Conservation (phyloP, 148 eudicot species). For the Pharnaceum exiguum region DNA sequence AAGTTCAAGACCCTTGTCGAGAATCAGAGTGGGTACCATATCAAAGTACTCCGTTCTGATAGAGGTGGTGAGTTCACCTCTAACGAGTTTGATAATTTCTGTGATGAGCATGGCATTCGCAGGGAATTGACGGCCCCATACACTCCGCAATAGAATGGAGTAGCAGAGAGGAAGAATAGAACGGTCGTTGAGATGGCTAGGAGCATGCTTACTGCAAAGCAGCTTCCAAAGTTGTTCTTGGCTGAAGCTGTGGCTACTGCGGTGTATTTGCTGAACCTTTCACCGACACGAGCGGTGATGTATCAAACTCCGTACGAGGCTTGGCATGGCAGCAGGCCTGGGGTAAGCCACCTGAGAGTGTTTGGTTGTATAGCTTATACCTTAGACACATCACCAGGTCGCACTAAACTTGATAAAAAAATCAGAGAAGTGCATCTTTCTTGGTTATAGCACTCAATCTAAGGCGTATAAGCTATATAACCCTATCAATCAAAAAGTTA, state of each 20-base stretch:
- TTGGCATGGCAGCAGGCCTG: not conserved
- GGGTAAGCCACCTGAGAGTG: slow-evolving; percentile 4
- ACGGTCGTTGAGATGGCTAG: not conserved
- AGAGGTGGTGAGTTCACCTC: too few species aligned
- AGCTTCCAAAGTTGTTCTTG: slow-evolving; percentile 8
- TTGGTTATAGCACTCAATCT: slow-evolving; percentile 10
- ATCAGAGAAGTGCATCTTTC: slow-evolving; percentile 3
- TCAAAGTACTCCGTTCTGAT: too few species aligned
- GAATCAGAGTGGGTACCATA: too few species aligned
- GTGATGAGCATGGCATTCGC: not conserved
- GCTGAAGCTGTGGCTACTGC: slow-evolving; percentile 6
- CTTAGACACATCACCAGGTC: not conserved
- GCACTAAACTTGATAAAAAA: slow-evolving; percentile 2
- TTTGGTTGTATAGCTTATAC: slow-evolving; percentile 5
- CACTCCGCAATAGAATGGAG: too few species aligned
- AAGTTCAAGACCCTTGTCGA: not conserved
- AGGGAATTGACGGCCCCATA: too few species aligned
- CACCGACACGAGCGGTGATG: slow-evolving; percentile 4
- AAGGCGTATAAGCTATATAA: slow-evolving; percentile 13
- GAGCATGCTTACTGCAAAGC: slow-evolving; percentile 2
- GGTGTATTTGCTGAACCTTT: slow-evolving; percentile 2
- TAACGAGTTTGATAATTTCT: too few species aligned
- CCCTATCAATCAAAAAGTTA: slow-evolving; percentile 4
- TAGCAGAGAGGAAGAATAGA: slow-evolving; percentile 2
- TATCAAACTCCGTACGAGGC: slow-evolving; percentile 1